Evolutionary conservation across 2,329 filamentous ascomycete species (phyloP), one percentile per base, ranked within the genome.

Genomic region (Fusarium vanettenii): DNA sequence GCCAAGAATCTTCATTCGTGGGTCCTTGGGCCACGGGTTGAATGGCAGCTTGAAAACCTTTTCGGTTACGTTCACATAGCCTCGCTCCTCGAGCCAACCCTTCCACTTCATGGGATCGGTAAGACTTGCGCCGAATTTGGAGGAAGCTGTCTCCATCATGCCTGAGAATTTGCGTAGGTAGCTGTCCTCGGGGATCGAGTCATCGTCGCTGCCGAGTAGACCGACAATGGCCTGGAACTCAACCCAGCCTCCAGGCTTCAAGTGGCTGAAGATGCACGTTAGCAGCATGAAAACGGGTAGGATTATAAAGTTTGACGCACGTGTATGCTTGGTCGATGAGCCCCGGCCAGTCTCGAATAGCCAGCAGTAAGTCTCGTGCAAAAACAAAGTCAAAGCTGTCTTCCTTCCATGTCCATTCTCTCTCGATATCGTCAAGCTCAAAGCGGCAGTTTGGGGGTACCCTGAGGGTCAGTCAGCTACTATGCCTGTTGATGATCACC

Each of bases 41-140:
- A 84, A 82, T 0, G 87, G 87, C 74, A 87, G 83, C 77, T 85
- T 86, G 74, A 82, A 86, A 10, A 86, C 77, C 6, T 82, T 80
- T 71, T 89, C 85, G 1, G 79, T 79, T 0, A 91, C 84, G 67
- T 89, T 83, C 45, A 81, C 79, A 72, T 90, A 90, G 1, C 89
- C 89, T 0, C 86, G 86, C 3, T 86, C 85, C n/a, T 82, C 79
- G 60, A 90, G 80, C 70, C 84, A 83, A 16, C 64, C 63, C 50
- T 77, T 80, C 75, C 78, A 81, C 29, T 73, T 71, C 59, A 76
- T 72, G 0, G 79, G 79, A 3, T 77, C 78, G 22, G 71, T 78
- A 20, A 82, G 71, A 3, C 79, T 76, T 11, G 82, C 79, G 0
- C 81, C 80, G 4, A 80, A 72, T 11, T 79, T 79, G 4, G 57